Evolutionary conservation across 2,329 filamentous ascomycete species (phyloP), one percentile per base, ranked within the genome.

Genomic region (Neobulgaria alba): DNA sequence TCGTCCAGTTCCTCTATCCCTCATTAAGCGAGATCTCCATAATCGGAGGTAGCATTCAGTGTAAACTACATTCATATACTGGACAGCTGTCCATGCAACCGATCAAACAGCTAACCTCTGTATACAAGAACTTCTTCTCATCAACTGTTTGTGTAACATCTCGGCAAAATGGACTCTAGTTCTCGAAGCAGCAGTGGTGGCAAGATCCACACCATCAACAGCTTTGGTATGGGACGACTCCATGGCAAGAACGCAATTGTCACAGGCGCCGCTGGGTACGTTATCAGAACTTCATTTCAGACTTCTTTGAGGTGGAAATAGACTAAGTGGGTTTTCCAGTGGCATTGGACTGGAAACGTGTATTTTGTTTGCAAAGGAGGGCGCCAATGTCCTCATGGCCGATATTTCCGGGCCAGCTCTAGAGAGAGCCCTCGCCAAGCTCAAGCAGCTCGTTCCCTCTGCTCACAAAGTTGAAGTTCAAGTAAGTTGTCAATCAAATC

Each of bases 321-420:
- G 7, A 7, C 23, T 35, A 14, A 37, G 21, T 29, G 17, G 5
- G 4, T 10, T 10, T 9, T 29, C 7, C 16, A 80, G 81, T 53
- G 82, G 82, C 48, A 85, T 87, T 52, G 82, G 82, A 44, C 75
- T 86, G 17, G 81, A 87, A 63, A 86, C 82, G 18, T 75, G 71
- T 42, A 79, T 86, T 46, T 75, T 86, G 33, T 85, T 87, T 57
- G 73, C 74, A 36, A 75, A 75, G 37, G 81, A 86, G 64, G 82
- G 82, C 31, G 82, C 79, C 51, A 76, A 73, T 40, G 75, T 87
- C 43, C 67, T 86, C 29, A 76, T 87, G 69, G 73, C 77, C 45
- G 82, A 87, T 56, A 79, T 85, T 47, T 82, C 79, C 8, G 69
- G 67, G 15, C 67, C 73, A 2, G 78, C 78, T 1, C 71, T 86